These are phyloP conservation scores for Lepiota venenata DNA, from an alignment of 768 basidiomycete species.

Conservation along the genomic window DNA sequence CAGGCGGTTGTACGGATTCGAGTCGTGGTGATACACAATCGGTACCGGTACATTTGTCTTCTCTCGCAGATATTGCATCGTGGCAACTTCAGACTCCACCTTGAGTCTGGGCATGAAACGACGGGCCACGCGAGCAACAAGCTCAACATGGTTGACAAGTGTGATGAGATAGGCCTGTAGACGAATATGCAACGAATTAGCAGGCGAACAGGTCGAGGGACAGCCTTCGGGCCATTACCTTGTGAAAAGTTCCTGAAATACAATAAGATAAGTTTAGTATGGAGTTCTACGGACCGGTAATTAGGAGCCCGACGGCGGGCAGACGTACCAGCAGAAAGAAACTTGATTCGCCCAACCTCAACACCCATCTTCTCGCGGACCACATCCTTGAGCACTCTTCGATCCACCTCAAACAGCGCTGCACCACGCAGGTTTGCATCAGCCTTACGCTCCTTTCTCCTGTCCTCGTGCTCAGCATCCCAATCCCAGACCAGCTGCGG, in stretches of 20 bases:
- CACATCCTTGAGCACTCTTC: constrained; percentile 71
- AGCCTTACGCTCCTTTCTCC: constrained; percentile 57
- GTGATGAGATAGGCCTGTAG: constrained; percentile 73
- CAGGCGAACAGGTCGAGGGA: not conserved
- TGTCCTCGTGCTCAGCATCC: constrained; percentile 69
- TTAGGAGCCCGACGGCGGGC: constrained; percentile 23
- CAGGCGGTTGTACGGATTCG: constrained; percentile 81
- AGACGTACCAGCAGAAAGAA: constrained; percentile 68
- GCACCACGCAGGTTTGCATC: constrained; percentile 61
- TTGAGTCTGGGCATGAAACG: constrained; percentile 86
- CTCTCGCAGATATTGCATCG: constrained; percentile 74
- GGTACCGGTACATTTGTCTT: constrained; percentile 74
- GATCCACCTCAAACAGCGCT: constrained; percentile 72
- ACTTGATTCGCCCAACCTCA: constrained; percentile 67
- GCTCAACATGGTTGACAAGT: constrained; percentile 52
- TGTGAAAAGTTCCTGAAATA: constrained; percentile 78
- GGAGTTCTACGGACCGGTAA: constrained; percentile 8
- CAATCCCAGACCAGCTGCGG: constrained; percentile 61
- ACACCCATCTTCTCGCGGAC: constrained; percentile 65
- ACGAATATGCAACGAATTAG: not conserved
- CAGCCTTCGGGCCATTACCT: constrained; percentile 34
- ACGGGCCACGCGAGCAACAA: constrained; percentile 80
- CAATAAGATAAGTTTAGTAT: constrained; percentile 5
- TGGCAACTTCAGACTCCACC: constrained; percentile 85
- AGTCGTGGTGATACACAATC: constrained; percentile 70